Base-by-base conservation (phyloP, 2,329 filamentous ascomycete species). In the Epichloe elymi region DNA sequence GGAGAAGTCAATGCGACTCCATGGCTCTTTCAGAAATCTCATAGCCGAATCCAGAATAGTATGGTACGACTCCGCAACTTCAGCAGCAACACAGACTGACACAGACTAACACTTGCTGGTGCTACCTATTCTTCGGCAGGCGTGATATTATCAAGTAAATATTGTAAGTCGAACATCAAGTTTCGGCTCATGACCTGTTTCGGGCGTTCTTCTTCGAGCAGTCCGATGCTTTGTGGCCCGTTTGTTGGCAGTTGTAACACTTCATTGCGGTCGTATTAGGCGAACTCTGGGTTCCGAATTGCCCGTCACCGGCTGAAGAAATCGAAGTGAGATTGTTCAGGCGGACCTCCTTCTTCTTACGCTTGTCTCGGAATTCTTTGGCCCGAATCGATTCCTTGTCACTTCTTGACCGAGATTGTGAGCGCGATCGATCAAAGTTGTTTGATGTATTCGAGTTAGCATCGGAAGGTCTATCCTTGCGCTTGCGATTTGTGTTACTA, bases 321-420 rank as follows among this genome's bases (percentile, higher is more conserved):
- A 87, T 79, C 1, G 80, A 83, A 4, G 72, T 75, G 51, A 82
- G 62, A 23, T 73, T 73, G 60, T 83, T 83, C 51, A 88, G 66
- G 54, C 83, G 82, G 48, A 86, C 73, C 51, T 84, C 79, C 63
- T 83, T 84, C 63, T 80, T 80, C 59, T 78, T 75, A 43, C 80
- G 71, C 61, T 76, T 74, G 41, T 79, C 76, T 7, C 78, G 75
- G 17, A 82, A 64, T 56, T 79, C 71, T 55, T 74, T 70, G 6
- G 67, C 67, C 37, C 62, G 67, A 35, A 46, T 26, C 40, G 52
- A 60, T 53, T 67, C 63, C 12, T 54, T 19, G 47, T 46, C 59
- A 33, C 57, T 57, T 44, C 61, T 60, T 30, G 63, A 53, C 26
- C 55, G 61, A 33, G 65, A 67, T 39, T 60, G 61, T 40, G 65